phyloP scores from a whole-genome alignment of 1,284 basidiomycete species.

The Apiotrichum sp. region DNA sequence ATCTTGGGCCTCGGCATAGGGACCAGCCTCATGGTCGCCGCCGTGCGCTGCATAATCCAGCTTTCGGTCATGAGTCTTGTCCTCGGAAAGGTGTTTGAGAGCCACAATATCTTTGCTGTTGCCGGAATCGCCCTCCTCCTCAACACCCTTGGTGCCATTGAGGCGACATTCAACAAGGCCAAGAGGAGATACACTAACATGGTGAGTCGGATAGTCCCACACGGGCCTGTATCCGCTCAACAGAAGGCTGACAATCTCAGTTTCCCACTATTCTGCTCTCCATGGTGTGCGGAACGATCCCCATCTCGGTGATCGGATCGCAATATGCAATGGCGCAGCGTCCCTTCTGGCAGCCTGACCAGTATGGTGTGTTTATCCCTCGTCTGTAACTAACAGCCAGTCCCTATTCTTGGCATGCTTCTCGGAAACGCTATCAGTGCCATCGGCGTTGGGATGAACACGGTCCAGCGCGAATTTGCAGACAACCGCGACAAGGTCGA shows the following conservation, averaged over 20 bases:
- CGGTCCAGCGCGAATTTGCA: conserved; percentile 40
- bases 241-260: conserved; percentile 45
- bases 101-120: conserved; percentile 66
- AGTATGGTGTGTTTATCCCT: conserved; percentile 58
- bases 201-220: conserved; percentile 48
- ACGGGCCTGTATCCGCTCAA: no score
- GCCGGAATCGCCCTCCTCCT: conserved; percentile 66
- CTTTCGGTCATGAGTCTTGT: conserved; percentile 64
- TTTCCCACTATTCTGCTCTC: conserved; percentile 62
- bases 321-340: conserved; percentile 68
- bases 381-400: conserved; percentile 45
- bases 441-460: conserved; percentile 60
- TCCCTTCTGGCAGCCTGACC: conserved; percentile 73
- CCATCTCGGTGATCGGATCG: conserved; percentile 68
- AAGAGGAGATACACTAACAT: conserved; percentile 66
- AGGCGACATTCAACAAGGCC: conserved; percentile 62
- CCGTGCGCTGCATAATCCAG: conserved; percentile 67
- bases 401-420: conserved; percentile 81
- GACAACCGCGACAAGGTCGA: conserved; percentile 78
- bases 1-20: conserved; percentile 64
- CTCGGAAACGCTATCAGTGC: conserved; percentile 71
- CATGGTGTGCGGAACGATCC: conserved; percentile 69
- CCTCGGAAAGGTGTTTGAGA: conserved; percentile 66
- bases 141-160: conserved; percentile 61
- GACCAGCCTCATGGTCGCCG: conserved; percentile 60